Conservation (phyloP, 805 yeast species). For the Komagataella populi region DNA sequence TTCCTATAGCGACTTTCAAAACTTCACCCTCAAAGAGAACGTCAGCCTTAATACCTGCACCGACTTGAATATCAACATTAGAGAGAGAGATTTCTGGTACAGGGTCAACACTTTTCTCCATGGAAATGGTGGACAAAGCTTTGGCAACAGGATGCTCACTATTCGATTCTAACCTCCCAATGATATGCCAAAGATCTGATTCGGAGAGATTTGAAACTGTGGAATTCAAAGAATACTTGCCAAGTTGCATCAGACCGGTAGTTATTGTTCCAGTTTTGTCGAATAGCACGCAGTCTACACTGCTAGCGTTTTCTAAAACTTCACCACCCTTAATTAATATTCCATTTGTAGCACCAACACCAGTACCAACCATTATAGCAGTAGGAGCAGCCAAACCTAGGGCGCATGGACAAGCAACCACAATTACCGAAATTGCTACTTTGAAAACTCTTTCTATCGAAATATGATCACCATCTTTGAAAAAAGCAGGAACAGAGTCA, state of each 20-base stretch:
- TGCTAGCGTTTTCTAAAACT: conserved; percentile 59
- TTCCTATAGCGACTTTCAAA: conserved; percentile 40
- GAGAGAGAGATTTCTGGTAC: conserved; percentile 11
- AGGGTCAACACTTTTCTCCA: neutral
- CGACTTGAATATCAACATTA: conserved; percentile 24
- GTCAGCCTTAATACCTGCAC: conserved; percentile 29
- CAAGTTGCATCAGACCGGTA: conserved; percentile 55
- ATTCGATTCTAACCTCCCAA: conserved; percentile 46
- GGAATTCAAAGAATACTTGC: neutral
- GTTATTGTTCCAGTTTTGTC: conserved; percentile 97
- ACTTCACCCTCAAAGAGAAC: conserved; percentile 10
- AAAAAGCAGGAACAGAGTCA: conserved; percentile 12
- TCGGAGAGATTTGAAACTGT: neutral
- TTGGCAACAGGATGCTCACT: conserved; percentile 86
- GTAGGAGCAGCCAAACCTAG: conserved; percentile 96
- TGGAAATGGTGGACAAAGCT: conserved; percentile 32
- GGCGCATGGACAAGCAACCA: conserved; percentile 98
- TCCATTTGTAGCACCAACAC: conserved; percentile 85
- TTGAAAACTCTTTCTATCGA: conserved; percentile 27
- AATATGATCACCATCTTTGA: conserved; percentile 6
- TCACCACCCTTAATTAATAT: conserved; percentile 90
- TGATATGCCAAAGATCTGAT: conserved; percentile 30
- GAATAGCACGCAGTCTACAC: conserved; percentile 56
- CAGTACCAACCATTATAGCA: conserved; percentile 98
- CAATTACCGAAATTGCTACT: conserved; percentile 81